Percentiles rank a stretch among this genome's conserved stretches.
These are phyloP conservation scores for Rugonectria rugulosa DNA, from an alignment of 2,329 filamentous ascomycete genomes.

Conservation along the genomic window DNA sequence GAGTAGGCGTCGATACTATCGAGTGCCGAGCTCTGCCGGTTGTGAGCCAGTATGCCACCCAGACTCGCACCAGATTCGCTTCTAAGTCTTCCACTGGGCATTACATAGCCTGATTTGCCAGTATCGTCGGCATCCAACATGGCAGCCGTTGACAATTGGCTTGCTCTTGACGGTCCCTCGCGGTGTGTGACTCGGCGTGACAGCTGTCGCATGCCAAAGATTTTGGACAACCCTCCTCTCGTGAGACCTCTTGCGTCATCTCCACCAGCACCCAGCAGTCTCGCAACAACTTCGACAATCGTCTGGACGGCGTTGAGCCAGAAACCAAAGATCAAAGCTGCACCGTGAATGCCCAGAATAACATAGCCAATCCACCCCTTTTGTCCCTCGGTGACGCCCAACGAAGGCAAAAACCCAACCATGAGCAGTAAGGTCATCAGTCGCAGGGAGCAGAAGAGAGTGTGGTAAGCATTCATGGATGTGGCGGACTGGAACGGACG, in stretches of 20 bases:
- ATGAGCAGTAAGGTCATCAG: conserved; percentile 79
- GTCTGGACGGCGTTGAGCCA: conserved; percentile 92
- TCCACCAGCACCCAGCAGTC: conserved; percentile 82
- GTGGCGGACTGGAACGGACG: conserved; percentile 89
- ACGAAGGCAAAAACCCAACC: conserved; percentile 83
- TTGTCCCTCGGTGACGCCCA: conserved; percentile 78
- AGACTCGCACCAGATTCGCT: conserved; percentile 69
- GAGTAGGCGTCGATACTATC: conserved; percentile 59
- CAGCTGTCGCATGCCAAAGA: conserved; percentile 90
- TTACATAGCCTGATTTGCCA: conserved; percentile 66
- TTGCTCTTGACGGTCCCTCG: conserved; percentile 73
- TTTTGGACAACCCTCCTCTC: conserved; percentile 85
- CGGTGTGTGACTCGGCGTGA: conserved; percentile 74
- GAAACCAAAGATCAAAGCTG: conserved; percentile 89
- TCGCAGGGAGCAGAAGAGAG: conserved; percentile 79
- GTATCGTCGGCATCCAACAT: conserved; percentile 78
- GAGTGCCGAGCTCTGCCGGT: conserved; percentile 59
- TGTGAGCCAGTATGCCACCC: conserved; percentile 54
- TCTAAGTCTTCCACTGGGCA: conserved; percentile 62
- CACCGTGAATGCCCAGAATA: conserved; percentile 84
- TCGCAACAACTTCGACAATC: conserved; percentile 84
- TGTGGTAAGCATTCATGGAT: conserved; percentile 97
- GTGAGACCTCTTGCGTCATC: conserved; percentile 74
- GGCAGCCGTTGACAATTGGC: conserved; percentile 80
- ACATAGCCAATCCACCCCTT: conserved; percentile 97